Conservation (phyloP, 768 basidiomycete species). For the Lepiota brunneoincarnata region DNA sequence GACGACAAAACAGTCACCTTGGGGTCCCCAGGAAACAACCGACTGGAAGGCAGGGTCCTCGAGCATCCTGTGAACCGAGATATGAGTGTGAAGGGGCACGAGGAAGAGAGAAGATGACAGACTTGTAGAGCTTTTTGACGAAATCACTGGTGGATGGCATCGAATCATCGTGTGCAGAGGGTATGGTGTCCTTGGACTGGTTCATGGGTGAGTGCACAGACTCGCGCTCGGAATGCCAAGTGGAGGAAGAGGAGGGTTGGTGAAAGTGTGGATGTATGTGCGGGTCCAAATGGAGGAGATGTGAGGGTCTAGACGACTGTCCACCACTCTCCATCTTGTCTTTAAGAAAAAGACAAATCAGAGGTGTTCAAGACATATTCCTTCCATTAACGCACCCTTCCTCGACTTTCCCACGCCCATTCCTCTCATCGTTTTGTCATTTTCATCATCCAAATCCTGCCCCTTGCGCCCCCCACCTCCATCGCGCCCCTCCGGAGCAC, state of each 20-base stretch:
- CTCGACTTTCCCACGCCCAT: no score
- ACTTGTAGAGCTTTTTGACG: conserved; percentile 95
- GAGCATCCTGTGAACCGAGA: conserved; percentile 63
- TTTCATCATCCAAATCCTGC: no score
- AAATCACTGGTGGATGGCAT: conserved; percentile 92
- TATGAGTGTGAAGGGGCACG: background rate
- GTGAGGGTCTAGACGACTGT: background rate
- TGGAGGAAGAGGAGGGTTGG: background rate
- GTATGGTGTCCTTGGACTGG: background rate
- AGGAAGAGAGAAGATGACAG: conserved; percentile 18
- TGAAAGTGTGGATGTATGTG: background rate
- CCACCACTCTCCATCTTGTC: background rate
- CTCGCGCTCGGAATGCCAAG: background rate
- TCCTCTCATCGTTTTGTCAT: no score
- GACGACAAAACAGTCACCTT: conserved; percentile 88
- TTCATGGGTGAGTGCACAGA: background rate
- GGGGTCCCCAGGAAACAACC: conserved; percentile 81
- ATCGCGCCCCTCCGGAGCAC: no score
- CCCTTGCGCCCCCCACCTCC: no score
- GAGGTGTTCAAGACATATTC: no score
- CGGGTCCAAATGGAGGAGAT: background rate
- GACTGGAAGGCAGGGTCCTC: conserved; percentile 71
- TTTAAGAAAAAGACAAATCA: conserved; percentile 2
- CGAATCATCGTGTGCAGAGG: conserved; percentile 49
- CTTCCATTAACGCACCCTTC: no score